These are phyloP conservation scores for Hippophae gyantsensis DNA, from an alignment of 306 rosid genomes.

Conservation along the genomic window DNA sequence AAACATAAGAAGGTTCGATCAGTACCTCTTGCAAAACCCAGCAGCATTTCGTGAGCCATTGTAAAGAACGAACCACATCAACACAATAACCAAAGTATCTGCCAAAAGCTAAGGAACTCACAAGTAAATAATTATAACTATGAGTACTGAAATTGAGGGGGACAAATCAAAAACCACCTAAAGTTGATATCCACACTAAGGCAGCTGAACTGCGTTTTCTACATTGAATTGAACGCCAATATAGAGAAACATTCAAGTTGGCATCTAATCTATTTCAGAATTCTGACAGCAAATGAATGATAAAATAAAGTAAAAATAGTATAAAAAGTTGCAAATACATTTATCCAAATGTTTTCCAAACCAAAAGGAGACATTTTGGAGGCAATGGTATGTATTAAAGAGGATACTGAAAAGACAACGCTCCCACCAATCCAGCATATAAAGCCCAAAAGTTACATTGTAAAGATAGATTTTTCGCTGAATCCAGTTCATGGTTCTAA, in stretches of 20 bases:
- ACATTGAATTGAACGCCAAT: background rate
- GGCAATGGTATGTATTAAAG: background rate
- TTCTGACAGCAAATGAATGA: background rate
- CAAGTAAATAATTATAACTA: constrained; percentile 16
- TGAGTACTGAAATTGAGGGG: background rate
- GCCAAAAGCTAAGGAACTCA: constrained; percentile 32
- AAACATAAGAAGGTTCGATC: background rate
- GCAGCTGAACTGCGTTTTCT: background rate
- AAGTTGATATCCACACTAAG: constrained; percentile 9
- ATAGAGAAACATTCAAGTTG: background rate
- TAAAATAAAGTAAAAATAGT: background rate
- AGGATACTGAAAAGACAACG: constrained; percentile 86
- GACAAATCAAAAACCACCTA: background rate
- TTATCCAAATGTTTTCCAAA: background rate
- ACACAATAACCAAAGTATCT: constrained; percentile 62
- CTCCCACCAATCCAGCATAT: constrained; percentile 97
- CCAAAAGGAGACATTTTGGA: background rate
- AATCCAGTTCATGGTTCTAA: constrained; percentile 64
- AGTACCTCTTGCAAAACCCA: constrained; percentile 56
- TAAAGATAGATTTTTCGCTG: constrained; percentile 78
- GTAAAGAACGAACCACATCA: constrained; percentile 64
- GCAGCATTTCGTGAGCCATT: constrained; percentile 37
- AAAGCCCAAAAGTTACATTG: constrained; percentile 95
- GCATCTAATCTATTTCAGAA: background rate
- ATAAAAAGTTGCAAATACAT: background rate